Conservation (phyloP, 169 alveolate genomes). For the Eimeria acervulina region DNA sequence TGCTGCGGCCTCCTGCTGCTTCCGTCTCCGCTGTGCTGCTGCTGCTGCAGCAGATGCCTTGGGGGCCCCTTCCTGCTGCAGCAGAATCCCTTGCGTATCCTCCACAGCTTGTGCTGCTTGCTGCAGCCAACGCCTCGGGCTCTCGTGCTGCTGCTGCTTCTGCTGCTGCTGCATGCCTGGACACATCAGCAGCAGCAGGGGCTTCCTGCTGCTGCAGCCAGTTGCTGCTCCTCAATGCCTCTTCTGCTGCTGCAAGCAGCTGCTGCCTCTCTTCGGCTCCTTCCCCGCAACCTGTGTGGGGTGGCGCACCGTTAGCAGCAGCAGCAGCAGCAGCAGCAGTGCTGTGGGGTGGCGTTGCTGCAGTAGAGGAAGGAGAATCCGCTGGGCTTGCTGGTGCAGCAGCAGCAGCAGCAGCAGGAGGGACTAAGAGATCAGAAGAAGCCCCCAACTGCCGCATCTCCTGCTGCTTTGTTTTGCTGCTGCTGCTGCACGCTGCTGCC, state of each 20-base stretch:
- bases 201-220: slow-evolving; percentile 14
- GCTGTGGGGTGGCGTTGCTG: slow-evolving; percentile 29
- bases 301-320: not conserved
- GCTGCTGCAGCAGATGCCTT: too few species aligned
- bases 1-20: not conserved
- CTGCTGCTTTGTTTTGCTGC: slow-evolving; percentile 34
- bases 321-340: slow-evolving; percentile 12
- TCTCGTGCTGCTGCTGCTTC: not conserved
- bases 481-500: not conserved
- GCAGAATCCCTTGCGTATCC: too few species aligned
- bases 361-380: slow-evolving; percentile 13
- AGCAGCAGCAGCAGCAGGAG: slow-evolving; percentile 2
- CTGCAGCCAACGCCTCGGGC: too few species aligned
- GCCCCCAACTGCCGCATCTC: not conserved
- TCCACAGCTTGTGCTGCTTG: too few species aligned
- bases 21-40: not conserved
- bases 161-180: not conserved
- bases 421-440: not conserved
- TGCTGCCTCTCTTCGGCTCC: not conserved
- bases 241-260: not conserved
- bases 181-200: not conserved
- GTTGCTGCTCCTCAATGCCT: not conserved
- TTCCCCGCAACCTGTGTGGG: not conserved
- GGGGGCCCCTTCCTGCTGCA: too few species aligned
- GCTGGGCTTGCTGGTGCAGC: not conserved